Percentiles rank a stretch among this genome's conserved stretches.
These are phyloP conservation scores for Berberis vulgaris DNA, from an alignment of 164 flowering plant genomes.

Conservation along the genomic window DNA sequence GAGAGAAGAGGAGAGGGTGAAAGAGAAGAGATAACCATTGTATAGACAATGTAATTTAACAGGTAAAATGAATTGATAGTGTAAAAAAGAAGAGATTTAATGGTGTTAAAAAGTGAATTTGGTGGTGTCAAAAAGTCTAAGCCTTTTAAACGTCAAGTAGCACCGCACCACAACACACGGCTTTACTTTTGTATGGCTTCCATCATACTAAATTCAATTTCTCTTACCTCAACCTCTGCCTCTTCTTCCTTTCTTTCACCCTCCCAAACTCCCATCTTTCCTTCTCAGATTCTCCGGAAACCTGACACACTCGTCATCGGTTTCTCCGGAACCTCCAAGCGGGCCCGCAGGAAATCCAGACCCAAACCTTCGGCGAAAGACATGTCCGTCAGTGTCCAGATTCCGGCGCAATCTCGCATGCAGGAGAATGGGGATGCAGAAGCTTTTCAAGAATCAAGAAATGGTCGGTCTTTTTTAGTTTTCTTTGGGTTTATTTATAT, in stretches of 20 bases:
- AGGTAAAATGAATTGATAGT: too few species aligned
- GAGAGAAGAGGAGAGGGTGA: too few species aligned
- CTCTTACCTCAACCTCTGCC: not conserved
- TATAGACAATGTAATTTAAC: too few species aligned
- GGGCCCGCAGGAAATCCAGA: conserved; percentile 22
- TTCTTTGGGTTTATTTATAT: not conserved
- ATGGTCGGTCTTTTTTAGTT: conserved; percentile 18
- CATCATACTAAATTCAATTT: too few species aligned
- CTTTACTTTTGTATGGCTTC: too few species aligned
- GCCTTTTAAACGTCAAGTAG: too few species aligned
- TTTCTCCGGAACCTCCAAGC: conserved; percentile 15
- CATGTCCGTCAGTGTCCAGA: conserved; percentile 37
- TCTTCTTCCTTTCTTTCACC: conserved; percentile 21
- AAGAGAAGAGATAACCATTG: too few species aligned
- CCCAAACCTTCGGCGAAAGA: conserved; percentile 19
- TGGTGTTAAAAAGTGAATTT: too few species aligned
- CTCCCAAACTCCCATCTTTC: conserved; percentile 16
- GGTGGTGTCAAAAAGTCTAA: too few species aligned
- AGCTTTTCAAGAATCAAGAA: conserved; percentile 22
- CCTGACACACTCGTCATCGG: conserved; percentile 5
- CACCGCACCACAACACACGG: too few species aligned
- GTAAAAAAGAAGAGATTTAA: too few species aligned
- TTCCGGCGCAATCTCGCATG: conserved; percentile 16
- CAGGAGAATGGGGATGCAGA: conserved; percentile 19
- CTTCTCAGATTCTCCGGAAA: conserved; percentile 24